phyloP scores from a whole-genome alignment of 1,284 basidiomycete genomes.

The Ceratobasidium sp. region DNA sequence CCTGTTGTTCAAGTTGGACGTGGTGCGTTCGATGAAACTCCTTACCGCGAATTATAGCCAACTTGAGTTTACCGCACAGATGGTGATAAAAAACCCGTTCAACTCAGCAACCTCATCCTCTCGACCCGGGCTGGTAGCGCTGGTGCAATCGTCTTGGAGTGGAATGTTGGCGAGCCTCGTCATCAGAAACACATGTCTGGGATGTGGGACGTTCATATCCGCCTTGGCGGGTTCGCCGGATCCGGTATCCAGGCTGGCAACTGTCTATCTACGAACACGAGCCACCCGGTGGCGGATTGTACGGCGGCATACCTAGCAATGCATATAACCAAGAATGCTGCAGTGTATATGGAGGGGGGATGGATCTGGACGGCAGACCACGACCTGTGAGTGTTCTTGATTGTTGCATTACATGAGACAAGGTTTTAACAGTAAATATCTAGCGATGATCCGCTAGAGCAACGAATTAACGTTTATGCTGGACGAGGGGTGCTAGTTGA shows the following conservation, averaged over 20 bases:
- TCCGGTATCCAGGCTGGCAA: slow-evolving; percentile 66
- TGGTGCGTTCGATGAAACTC: slow-evolving; percentile 28
- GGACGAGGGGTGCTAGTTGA: slow-evolving; percentile 84
- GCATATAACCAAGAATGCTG: slow-evolving; percentile 71
- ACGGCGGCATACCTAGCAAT: slow-evolving; percentile 72
- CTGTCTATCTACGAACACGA: slow-evolving; percentile 62
- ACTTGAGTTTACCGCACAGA: background rate
- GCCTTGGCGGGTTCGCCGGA: slow-evolving; percentile 63
- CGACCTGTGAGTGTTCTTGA: slow-evolving; percentile 52
- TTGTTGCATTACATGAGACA: background rate
- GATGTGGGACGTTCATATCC: slow-evolving; percentile 79
- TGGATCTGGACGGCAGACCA: slow-evolving; percentile 90
- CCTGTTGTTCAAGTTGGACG: slow-evolving; percentile 72
- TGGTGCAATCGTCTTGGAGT: slow-evolving; percentile 79
- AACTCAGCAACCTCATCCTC: slow-evolving; percentile 70
- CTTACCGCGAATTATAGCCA: background rate
- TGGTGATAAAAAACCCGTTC: slow-evolving; percentile 67
- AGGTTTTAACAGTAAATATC: slow-evolving; percentile 35
- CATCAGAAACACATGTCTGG: slow-evolving; percentile 72
- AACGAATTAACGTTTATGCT: slow-evolving; percentile 72
- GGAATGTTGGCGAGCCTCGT: slow-evolving; percentile 74
- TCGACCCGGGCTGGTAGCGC: slow-evolving; percentile 61
- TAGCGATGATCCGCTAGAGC: slow-evolving; percentile 31
- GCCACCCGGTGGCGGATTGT: slow-evolving; percentile 63
- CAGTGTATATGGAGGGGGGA: slow-evolving; percentile 66